These are phyloP conservation scores for Xanthoconium stramineum DNA, from an alignment of 768 basidiomycete species.

Conservation along the genomic window DNA sequence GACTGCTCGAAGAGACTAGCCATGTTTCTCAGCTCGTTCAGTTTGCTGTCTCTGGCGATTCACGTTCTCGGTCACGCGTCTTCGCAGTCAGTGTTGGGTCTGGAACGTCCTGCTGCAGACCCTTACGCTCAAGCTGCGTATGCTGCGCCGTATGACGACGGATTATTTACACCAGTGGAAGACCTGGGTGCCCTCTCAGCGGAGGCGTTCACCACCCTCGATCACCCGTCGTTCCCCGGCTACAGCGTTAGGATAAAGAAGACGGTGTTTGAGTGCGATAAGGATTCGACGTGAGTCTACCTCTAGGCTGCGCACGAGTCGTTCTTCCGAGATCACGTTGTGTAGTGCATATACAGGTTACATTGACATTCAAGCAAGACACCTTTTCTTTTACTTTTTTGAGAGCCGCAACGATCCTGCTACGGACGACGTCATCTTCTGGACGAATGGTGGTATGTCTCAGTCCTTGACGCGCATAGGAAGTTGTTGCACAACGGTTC, in stretches of 20 bases:
- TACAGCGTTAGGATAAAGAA: slow-evolving; percentile 42
- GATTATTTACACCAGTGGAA: slow-evolving; percentile 34
- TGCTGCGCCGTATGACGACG: slow-evolving; percentile 22
- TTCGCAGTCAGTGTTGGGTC: slow-evolving; percentile 18
- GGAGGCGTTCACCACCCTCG: slow-evolving; percentile 35
- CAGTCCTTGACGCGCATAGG: not conserved
- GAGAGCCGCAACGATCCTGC: slow-evolving; percentile 60
- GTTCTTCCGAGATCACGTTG: too few relatives aligned
- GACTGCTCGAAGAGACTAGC: too few relatives aligned
- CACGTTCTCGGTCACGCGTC: slow-evolving; percentile 13
- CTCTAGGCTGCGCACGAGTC: too few relatives aligned
- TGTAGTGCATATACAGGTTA: slow-evolving; percentile 61
- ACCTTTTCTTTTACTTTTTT: slow-evolving; percentile 75
- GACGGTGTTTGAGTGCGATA: slow-evolving; percentile 10
- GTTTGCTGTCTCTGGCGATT: slow-evolving; percentile 16
- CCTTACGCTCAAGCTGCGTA: not conserved
- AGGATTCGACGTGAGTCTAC: too few relatives aligned
- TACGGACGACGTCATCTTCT: slow-evolving; percentile 57
- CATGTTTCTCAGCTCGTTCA: slow-evolving; percentile 5
- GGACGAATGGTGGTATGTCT: slow-evolving; percentile 53
- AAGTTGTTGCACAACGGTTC: not conserved
- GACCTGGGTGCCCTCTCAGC: slow-evolving; percentile 26
- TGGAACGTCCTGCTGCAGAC: not conserved
- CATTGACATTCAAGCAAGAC: slow-evolving; percentile 62
- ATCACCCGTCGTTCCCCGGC: slow-evolving; percentile 43